Conservation (phyloP, 257 asterid genomes). For the Leonotis leonurus region DNA sequence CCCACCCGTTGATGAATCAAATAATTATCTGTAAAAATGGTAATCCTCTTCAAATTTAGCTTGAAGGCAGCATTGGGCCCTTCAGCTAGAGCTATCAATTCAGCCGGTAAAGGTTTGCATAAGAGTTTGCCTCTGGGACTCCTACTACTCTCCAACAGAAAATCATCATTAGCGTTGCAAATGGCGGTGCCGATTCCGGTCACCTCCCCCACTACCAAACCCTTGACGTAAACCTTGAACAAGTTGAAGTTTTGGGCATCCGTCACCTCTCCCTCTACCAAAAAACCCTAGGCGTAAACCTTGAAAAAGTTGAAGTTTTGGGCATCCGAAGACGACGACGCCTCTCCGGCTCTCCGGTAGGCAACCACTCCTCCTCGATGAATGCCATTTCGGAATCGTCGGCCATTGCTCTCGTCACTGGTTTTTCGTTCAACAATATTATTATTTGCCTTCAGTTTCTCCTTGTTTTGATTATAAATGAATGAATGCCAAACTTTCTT, state of each 20-base stretch:
- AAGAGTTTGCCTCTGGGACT: constrained; percentile 21
- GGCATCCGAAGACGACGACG: no score
- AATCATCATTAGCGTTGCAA: constrained; percentile 37
- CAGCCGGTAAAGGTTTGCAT: constrained; percentile 20
- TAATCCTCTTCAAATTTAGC: constrained; percentile 39
- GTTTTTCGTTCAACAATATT: no score
- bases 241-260: constrained; percentile 7
- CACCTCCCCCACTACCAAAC: constrained; percentile 31
- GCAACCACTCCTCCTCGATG: no score
- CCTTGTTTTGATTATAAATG: no score
- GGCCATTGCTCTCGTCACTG: no score
- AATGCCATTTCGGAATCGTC: no score
- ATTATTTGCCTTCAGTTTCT: no score
- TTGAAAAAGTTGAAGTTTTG: no score
- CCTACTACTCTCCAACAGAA: constrained; percentile 47
- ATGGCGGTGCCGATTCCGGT: constrained; percentile 55
- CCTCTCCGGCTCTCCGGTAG: no score
- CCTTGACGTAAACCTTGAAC: constrained; percentile 50
- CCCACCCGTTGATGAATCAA: constrained; percentile 29
- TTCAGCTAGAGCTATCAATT: constrained; percentile 41
- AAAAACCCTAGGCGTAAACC: no score
- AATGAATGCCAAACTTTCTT: no score
- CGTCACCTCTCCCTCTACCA: no score
- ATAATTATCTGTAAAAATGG: constrained; percentile 22
- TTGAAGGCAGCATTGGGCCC: constrained; percentile 40